phyloP scores from a whole-genome alignment of 2,329 filamentous ascomycete species.

The Zymoseptoria tritici region DNA sequence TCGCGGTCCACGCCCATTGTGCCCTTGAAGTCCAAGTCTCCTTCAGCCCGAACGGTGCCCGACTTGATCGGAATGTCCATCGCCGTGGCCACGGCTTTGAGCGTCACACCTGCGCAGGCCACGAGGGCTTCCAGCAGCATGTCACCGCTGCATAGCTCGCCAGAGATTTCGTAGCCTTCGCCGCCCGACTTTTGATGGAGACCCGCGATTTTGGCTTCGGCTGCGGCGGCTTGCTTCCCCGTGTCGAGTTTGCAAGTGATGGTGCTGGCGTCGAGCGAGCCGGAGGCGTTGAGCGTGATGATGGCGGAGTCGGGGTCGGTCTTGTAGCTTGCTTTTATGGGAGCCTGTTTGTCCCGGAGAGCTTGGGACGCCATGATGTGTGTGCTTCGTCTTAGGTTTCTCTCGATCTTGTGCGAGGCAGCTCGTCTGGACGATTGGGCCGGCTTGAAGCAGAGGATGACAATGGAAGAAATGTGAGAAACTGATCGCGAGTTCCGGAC shows the following conservation, averaged over 20 bases:
- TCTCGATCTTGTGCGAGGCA: not conserved
- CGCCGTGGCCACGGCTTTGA: constrained; percentile 45
- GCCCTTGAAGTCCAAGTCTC: constrained; percentile 44
- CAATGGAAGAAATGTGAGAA: not conserved
- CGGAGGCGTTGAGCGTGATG: constrained; percentile 40
- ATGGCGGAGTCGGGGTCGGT: constrained; percentile 38
- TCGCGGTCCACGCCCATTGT: constrained; percentile 42
- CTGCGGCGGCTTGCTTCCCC: constrained; percentile 34
- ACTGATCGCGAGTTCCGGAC: not conserved
- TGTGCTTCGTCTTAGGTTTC: not conserved
- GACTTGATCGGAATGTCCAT: constrained; percentile 38
- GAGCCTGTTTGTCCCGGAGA: constrained; percentile 43
- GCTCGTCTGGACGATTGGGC: not conserved
- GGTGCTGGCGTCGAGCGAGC: constrained; percentile 38
- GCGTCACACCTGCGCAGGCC: constrained; percentile 45
- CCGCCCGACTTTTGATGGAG: constrained; percentile 44
- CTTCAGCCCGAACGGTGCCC: constrained; percentile 39
- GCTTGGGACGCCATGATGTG: constrained; percentile 20
- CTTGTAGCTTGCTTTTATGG: constrained; percentile 42
- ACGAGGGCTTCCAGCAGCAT: constrained; percentile 46
- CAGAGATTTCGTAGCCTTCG: constrained; percentile 35
- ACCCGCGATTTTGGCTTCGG: constrained; percentile 38
- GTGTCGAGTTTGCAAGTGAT: constrained; percentile 44
- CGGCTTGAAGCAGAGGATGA: not conserved
- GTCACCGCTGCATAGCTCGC: constrained; percentile 44